Base-by-base conservation (phyloP, 805 yeast genomes). In the Brettanomyces bruxellensis region DNA sequence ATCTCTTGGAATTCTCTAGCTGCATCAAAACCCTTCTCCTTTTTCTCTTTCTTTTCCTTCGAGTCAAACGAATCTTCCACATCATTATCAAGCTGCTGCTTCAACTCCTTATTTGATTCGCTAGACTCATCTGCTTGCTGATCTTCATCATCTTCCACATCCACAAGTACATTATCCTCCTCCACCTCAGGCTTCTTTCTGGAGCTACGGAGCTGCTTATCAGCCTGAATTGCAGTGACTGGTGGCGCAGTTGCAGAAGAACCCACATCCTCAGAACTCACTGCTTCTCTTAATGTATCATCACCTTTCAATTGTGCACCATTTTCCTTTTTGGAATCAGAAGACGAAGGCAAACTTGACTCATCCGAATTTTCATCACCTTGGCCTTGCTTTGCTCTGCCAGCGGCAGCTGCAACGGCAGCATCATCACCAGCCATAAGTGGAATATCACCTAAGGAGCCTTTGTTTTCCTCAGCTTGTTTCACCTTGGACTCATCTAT, bases 1-100 rank as follows among this genome's bases (percentile, higher is more conserved):
- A 86, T 83, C 45, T 71, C 72, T 38, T 73, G 63, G 50, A 79
- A 78, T 58, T 73, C 85, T 49, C 64, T 68, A 35, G 70, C 75
- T 4, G 82, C 71, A 55, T 75, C 74, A 50, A 42, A 42, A 4
- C 11, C 18, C 23, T 14, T 13, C 7, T 25, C 34, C n/a, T 14
- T 7, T 8, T 35, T 23, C 11, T 14, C 41, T 18, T 11, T 14
- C 8, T 9, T 30, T 23, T 38, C 41, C 12, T 38, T 37, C 13
- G 22, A 22, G 5, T 34, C 40, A 12, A 28, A 9, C 18, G 40
- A 7, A 7, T 35, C 40, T 28, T 28, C 11, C 13, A 40, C 34
- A 6, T 13, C 34, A n/a, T 12, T 7, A 25, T 18, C 25, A 34
- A n/a, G 13, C 34, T 14, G 13, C n/a, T 40, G 34, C 14, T 25